Evolutionary conservation across 2,329 filamentous ascomycete species (phyloP).

Genomic region (Paecilomyces variotii): DNA sequence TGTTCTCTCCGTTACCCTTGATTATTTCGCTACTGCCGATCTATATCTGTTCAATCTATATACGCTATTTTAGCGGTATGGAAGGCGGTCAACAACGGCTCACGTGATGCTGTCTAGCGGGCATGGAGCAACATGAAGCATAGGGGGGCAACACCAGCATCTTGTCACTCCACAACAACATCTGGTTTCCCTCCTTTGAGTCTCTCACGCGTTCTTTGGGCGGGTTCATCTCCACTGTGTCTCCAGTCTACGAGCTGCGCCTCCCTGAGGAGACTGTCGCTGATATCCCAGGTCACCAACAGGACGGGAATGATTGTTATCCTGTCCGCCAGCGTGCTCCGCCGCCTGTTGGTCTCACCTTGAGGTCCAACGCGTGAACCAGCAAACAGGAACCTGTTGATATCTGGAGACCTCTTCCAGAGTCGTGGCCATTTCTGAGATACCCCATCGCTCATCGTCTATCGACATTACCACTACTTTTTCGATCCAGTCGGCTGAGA

Average conservation of each 20-base stretch:
- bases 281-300: constrained; percentile 2
- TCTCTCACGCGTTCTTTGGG: background rate
- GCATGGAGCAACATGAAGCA: background rate
- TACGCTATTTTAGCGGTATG: background rate
- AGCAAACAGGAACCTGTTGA: background rate
- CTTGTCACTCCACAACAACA: constrained; percentile 2
- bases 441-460: background rate
- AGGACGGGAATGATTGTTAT: constrained; percentile 20
- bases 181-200: background rate
- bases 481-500: background rate
- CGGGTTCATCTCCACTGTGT: background rate
- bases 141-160: constrained; percentile 1
- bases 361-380: constrained; percentile 16
- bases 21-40: background rate
- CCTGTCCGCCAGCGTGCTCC: constrained; percentile 23
- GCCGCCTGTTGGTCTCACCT: constrained; percentile 27
- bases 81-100: constrained; percentile 1
- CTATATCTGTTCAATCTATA: constrained; percentile 1
- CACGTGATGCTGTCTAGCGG: background rate
- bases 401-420: constrained; percentile 2
- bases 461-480: background rate
- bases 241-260: background rate
- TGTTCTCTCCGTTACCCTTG: background rate
- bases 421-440: background rate
- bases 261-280: background rate